Evolutionary conservation across 768 basidiomycete species (phyloP).

Genomic region (Kwoniella dejecticola): DNA sequence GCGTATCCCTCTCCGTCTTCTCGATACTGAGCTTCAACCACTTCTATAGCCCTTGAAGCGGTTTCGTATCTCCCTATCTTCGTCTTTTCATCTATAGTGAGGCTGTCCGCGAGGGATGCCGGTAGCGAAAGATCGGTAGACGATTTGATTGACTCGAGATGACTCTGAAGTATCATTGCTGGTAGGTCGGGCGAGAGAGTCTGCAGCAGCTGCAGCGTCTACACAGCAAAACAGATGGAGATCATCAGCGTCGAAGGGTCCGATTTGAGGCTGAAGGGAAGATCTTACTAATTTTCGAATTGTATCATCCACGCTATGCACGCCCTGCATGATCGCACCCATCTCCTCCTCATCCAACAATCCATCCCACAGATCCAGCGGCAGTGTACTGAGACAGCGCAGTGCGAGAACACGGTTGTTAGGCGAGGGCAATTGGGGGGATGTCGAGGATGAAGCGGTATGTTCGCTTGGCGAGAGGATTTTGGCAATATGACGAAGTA

Average conservation of each 20-base stretch:
- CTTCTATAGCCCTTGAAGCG: slow-evolving; percentile 29
- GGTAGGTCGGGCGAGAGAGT: slow-evolving; percentile 20
- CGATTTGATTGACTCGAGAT: slow-evolving; percentile 16
- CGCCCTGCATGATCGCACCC: slow-evolving; percentile 41
- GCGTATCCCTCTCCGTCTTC: slow-evolving; percentile 7
- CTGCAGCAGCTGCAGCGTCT: slow-evolving; percentile 28
- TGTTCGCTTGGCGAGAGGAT: slow-evolving; percentile 1
- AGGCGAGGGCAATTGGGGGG: slow-evolving; percentile 2
- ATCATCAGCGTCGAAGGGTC: not conserved
- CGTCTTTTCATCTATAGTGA: slow-evolving; percentile 14
- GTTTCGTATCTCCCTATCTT: slow-evolving; percentile 13
- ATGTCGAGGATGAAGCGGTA: not conserved
- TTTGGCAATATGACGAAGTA: not conserved
- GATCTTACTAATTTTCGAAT: slow-evolving; percentile 34
- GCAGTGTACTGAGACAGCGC: slow-evolving; percentile 33
- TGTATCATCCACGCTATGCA: slow-evolving; percentile 37
- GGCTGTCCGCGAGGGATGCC: not conserved
- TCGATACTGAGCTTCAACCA: slow-evolving; percentile 14
- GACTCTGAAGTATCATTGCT: not conserved
- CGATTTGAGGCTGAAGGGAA: not conserved
- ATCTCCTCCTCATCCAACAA: slow-evolving; percentile 38
- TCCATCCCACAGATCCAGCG: slow-evolving; percentile 27
- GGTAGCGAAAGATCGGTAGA: slow-evolving; percentile 26
- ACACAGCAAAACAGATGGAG: not conserved
- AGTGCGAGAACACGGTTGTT: slow-evolving; percentile 35